Conservation (phyloP, 2,329 filamentous ascomycete species). For the Dothistroma septosporum region DNA sequence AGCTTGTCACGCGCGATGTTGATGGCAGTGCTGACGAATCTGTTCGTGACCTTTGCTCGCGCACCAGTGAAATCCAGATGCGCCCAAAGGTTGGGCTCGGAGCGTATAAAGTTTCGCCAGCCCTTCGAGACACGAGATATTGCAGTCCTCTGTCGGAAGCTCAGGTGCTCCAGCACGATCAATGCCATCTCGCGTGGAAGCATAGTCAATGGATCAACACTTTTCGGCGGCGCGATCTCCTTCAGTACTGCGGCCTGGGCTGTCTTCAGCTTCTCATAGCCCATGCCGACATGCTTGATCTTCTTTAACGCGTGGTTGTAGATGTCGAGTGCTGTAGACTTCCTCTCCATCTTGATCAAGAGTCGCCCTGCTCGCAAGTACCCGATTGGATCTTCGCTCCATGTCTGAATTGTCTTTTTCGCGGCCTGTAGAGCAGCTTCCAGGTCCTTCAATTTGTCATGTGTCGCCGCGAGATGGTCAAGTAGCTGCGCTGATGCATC, state of each 20-base stretch:
- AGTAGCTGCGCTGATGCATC: slow-evolving; percentile 40
- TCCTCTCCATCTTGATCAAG: slow-evolving; percentile 47
- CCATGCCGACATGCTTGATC: slow-evolving; percentile 40
- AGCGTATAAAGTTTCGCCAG: slow-evolving; percentile 52
- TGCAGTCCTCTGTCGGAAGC: slow-evolving; percentile 46
- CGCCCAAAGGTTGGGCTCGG: slow-evolving; percentile 48
- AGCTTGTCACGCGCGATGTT: slow-evolving; percentile 38
- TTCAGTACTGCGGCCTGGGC: slow-evolving; percentile 47
- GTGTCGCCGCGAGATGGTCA: slow-evolving; percentile 54
- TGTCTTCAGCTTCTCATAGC: slow-evolving; percentile 29
- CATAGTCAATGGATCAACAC: slow-evolving; percentile 50
- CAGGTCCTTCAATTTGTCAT: slow-evolving; percentile 50
- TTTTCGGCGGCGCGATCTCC: slow-evolving; percentile 40
- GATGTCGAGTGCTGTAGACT: slow-evolving; percentile 51
- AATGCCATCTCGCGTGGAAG: slow-evolving; percentile 54
- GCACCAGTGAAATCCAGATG: slow-evolving; percentile 51
- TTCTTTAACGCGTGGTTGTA: slow-evolving; percentile 57
- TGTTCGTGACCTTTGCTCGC: slow-evolving; percentile 38
- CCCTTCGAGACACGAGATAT: slow-evolving; percentile 53
- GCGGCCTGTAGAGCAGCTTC: slow-evolving; percentile 53
- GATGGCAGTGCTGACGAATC: slow-evolving; percentile 43
- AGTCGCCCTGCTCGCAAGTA: slow-evolving; percentile 54
- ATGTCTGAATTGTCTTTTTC: slow-evolving; percentile 52
- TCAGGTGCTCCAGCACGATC: slow-evolving; percentile 50
- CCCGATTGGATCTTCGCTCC: slow-evolving; percentile 52